These are phyloP conservation scores for Yamadazyma triangularis DNA, from an alignment of 1,139 yeast genomes.

Conservation along the genomic window DNA sequence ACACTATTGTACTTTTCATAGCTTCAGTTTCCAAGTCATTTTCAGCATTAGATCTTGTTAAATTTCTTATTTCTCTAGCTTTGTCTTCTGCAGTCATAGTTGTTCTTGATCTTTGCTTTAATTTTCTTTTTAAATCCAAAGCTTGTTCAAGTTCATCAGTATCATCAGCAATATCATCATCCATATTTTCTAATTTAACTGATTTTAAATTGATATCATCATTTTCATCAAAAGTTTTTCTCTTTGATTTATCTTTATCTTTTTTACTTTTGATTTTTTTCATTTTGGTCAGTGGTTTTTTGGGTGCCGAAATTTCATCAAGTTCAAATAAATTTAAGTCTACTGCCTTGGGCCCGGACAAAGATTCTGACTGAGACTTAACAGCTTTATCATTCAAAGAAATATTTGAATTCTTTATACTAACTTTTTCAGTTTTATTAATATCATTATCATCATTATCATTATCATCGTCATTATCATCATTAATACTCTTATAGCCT, in stretches of 20 bases:
- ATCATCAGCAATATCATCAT: slow-evolving; percentile 20
- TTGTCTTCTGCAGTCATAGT: slow-evolving; percentile 41
- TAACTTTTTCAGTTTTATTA: slow-evolving; percentile 1
- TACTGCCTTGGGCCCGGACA: too few relatives aligned
- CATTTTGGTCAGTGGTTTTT: background rate
- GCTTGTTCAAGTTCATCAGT: slow-evolving; percentile 45
- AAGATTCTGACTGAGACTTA: too few relatives aligned
- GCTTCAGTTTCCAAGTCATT: slow-evolving; percentile 14
- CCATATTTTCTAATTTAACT: slow-evolving; percentile 2
- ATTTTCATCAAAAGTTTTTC: slow-evolving; percentile 2
- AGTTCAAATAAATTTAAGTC: background rate
- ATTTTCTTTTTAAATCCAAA: slow-evolving; percentile 36
- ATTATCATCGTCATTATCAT: slow-evolving; percentile 14
- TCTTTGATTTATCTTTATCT: background rate
- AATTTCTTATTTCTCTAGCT: slow-evolving; percentile 40
- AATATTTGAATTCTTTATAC: too few relatives aligned
- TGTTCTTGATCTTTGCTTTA: slow-evolving; percentile 27
- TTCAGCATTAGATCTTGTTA: slow-evolving; percentile 25
- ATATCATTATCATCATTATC: slow-evolving; percentile 13
- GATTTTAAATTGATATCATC: slow-evolving; percentile 17
- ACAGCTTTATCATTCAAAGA: too few relatives aligned
- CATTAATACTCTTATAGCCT: slow-evolving; percentile 10
- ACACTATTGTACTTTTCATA: background rate
- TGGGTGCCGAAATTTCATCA: background rate
- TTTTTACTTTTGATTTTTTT: background rate